Percentiles rank a stretch among this genome's conserved stretches.
Conservation (phyloP, 345 rosid genomes). For the Eucalyptus regnans region DNA sequence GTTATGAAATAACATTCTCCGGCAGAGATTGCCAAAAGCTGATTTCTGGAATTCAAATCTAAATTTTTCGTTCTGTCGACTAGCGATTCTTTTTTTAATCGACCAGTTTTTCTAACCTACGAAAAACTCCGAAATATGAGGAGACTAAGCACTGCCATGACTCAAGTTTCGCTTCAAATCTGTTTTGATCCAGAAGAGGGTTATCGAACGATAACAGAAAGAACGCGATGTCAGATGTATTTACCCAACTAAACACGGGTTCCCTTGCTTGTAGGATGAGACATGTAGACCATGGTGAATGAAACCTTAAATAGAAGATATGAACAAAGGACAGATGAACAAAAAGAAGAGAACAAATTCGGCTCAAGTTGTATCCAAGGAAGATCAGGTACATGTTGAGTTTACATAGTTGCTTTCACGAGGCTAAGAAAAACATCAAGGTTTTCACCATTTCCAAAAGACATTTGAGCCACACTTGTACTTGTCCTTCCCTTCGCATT, state of each 20-base stretch:
- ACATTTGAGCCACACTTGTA: slow-evolving; percentile 98
- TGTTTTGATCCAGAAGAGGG: background rate
- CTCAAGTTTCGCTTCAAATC: background rate
- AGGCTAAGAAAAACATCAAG: background rate
- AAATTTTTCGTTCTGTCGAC: background rate
- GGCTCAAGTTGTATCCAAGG: background rate
- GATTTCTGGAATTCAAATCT: background rate
- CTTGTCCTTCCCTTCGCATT: slow-evolving; percentile 95
- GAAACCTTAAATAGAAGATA: background rate
- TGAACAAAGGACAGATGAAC: background rate
- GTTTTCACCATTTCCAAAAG: slow-evolving; percentile 93
- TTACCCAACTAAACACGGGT: background rate
- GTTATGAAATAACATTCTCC: background rate
- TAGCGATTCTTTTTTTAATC: background rate
- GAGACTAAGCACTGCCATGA: background rate
- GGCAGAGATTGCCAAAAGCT: background rate
- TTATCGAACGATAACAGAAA: background rate
- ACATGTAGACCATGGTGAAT: background rate
- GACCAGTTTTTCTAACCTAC: background rate
- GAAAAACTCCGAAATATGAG: background rate
- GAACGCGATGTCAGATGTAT: background rate
- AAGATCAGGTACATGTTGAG: slow-evolving; percentile 22
- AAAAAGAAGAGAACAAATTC: background rate
- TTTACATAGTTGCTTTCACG: background rate
- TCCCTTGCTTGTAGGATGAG: background rate